phyloP scores from a whole-genome alignment of 768 basidiomycete species.

The Amanita thiersii region DNA sequence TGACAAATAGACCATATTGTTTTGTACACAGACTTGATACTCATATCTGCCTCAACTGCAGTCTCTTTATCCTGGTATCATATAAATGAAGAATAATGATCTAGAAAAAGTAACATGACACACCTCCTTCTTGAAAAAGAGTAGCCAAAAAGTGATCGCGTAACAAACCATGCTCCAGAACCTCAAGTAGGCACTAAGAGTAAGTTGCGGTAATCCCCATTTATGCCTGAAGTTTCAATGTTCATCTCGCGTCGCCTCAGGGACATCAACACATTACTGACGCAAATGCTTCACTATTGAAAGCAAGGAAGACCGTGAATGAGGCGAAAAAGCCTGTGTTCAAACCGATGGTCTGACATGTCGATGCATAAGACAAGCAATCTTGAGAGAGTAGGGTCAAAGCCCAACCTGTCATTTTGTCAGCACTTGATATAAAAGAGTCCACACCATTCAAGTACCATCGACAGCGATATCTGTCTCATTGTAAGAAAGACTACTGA shows the following conservation, averaged over 20 bases:
- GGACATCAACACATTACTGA: conserved; percentile 23
- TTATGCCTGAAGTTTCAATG: too few relatives aligned
- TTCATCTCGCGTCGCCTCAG: too few relatives aligned
- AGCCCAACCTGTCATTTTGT: conserved; percentile 53
- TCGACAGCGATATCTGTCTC: conserved; percentile 90
- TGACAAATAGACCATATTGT: conserved; percentile 94
- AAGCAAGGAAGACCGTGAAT: conserved; percentile 94
- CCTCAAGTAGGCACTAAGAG: conserved; percentile 71
- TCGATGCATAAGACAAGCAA: conserved; percentile 93
- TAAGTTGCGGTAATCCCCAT: conserved; percentile 70
- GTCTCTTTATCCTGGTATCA: conserved; percentile 63
- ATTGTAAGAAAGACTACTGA: conserved; percentile 13
- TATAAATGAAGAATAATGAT: background rate
- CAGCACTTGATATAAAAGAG: background rate
- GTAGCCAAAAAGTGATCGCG: conserved; percentile 80
- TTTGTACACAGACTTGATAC: conserved; percentile 82
- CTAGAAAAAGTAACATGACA: conserved; percentile 11
- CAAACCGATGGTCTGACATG: conserved; percentile 95
- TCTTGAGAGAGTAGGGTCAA: conserved; percentile 84
- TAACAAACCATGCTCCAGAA: conserved; percentile 84
- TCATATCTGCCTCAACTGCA: conserved; percentile 76
- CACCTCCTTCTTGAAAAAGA: conserved; percentile 86
- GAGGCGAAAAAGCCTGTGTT: conserved; percentile 94
- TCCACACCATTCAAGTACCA: conserved; percentile 38
- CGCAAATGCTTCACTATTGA: conserved; percentile 93